Percentiles rank a stretch among this genome's conserved stretches.
These are phyloP conservation scores for Dictyostelium brefeldianum DNA, from an alignment of 78 protist genomes.

Conservation along the genomic window DNA sequence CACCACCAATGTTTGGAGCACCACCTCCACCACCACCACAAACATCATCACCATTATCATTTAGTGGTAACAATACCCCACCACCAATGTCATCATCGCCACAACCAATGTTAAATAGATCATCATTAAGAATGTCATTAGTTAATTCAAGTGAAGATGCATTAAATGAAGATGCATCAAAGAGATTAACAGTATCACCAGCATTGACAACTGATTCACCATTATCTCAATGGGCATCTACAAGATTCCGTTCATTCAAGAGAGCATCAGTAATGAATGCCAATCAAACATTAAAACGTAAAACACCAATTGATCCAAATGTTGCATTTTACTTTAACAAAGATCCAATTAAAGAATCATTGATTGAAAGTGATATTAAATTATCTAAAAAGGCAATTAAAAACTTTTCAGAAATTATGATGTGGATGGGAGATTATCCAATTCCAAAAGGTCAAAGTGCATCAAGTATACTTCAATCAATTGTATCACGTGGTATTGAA, in stretches of 20 bases:
- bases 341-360: slow-evolving; percentile 72
- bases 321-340: slow-evolving; percentile 35
- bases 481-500: slow-evolving; percentile 32
- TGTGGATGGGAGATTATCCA: slow-evolving; percentile 79
- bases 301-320: slow-evolving; percentile 48
- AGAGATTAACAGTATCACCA: slow-evolving; percentile 37
- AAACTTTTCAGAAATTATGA: slow-evolving; percentile 53
- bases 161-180: background rate
- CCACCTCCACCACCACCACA: slow-evolving; percentile 65
- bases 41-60: slow-evolving; percentile 19
- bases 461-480: slow-evolving; percentile 15
- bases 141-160: background rate
- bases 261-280: background rate
- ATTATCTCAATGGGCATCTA: slow-evolving; percentile 50
- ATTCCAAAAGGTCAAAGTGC: slow-evolving; percentile 22
- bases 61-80: background rate
- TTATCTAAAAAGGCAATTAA: slow-evolving; percentile 39
- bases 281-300: slow-evolving; percentile 29
- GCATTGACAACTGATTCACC: background rate
- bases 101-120: slow-evolving; percentile 22
- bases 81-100: slow-evolving; percentile 45
- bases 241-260: slow-evolving; percentile 39
- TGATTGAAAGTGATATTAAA: slow-evolving; percentile 37
- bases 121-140: slow-evolving; percentile 2
- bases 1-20: slow-evolving; percentile 28